phyloP scores from a whole-genome alignment of 1,284 basidiomycete genomes.

The Cystobasidium pallidum region DNA sequence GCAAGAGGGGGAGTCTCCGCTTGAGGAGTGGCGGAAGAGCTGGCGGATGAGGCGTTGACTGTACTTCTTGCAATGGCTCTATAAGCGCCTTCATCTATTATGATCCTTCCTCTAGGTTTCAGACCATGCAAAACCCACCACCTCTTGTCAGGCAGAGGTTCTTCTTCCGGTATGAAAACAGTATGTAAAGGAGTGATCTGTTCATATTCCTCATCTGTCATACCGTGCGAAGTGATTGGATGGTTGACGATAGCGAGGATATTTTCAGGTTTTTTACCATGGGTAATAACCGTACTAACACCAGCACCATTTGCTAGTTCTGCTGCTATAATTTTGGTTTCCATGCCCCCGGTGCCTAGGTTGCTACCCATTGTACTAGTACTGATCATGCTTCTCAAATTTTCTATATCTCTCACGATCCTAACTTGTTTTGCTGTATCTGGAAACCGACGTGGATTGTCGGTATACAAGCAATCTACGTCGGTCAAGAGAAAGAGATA shows the following conservation, averaged over 20 bases:
- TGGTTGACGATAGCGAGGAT: conserved; percentile 74
- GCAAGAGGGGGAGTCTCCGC: neutral
- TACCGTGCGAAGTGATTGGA: conserved; percentile 20
- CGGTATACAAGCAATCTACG: conserved; percentile 93
- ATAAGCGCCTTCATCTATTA: conserved; percentile 88
- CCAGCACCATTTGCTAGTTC: conserved; percentile 96
- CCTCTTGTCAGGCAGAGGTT: conserved; percentile 84
- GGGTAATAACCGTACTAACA: conserved; percentile 88
- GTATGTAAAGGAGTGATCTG: conserved; percentile 73
- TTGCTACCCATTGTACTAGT: conserved; percentile 88
- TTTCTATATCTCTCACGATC: conserved; percentile 78
- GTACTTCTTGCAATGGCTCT: conserved; percentile 64
- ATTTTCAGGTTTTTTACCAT: conserved; percentile 75
- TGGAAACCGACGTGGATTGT: conserved; percentile 90
- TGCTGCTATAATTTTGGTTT: conserved; percentile 97
- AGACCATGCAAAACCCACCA: conserved; percentile 95
- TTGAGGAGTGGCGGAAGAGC: conserved; percentile 6
- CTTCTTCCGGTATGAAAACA: conserved; percentile 74
- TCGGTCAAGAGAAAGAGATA: conserved; percentile 96
- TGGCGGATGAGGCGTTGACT: conserved; percentile 11
- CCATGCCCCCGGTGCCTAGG: conserved; percentile 97
- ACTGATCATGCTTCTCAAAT: conserved; percentile 74
- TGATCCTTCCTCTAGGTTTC: conserved; percentile 79
- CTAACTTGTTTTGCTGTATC: conserved; percentile 73
- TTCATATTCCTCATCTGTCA: conserved; percentile 43